A percentile compares a stretch with the other conserved stretches of the same genome.
phyloP scores from a whole-genome alignment of 306 rosid genomes.

The Nissolia schottii region DNA sequence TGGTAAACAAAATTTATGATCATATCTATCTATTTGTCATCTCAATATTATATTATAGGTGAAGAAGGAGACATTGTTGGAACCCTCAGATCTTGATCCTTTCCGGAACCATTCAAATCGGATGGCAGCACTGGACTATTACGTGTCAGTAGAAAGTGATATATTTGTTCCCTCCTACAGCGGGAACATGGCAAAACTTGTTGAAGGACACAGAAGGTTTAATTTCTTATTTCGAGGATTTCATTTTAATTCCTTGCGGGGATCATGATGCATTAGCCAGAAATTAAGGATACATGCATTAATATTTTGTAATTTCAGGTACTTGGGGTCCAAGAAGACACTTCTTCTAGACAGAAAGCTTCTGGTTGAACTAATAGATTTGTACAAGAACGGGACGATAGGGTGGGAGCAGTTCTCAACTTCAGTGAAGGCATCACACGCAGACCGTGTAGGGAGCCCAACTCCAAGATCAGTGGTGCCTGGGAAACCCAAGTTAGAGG shows the following conservation, averaged over 20 bases:
- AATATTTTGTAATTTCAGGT: slow-evolving; percentile 35
- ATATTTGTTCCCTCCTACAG: slow-evolving; percentile 62
- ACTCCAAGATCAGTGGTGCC: slow-evolving; percentile 38
- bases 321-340: slow-evolving; percentile 68
- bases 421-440: slow-evolving; percentile 48
- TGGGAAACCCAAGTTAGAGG: slow-evolving; percentile 68
- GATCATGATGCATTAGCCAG: neutral
- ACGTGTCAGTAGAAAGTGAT: slow-evolving; percentile 70
- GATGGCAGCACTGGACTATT: slow-evolving; percentile 81
- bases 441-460: slow-evolving; percentile 50
- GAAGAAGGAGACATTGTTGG: slow-evolving; percentile 66
- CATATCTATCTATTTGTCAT: neutral
- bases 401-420: slow-evolving; percentile 55
- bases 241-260: neutral
- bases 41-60: slow-evolving; percentile 29
- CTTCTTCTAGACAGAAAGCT: slow-evolving; percentile 50
- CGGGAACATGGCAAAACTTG: slow-evolving; percentile 84
- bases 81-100: slow-evolving; percentile 53
- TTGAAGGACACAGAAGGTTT: slow-evolving; percentile 79
- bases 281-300: neutral
- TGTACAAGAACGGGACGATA: slow-evolving; percentile 40
- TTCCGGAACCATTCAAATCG: slow-evolving; percentile 65
- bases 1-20: slow-evolving; percentile 6
- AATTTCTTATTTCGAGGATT: neutral
- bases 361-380: slow-evolving; percentile 51